phyloP scores from a whole-genome alignment of 768 basidiomycete species.

The Russula compacta region DNA sequence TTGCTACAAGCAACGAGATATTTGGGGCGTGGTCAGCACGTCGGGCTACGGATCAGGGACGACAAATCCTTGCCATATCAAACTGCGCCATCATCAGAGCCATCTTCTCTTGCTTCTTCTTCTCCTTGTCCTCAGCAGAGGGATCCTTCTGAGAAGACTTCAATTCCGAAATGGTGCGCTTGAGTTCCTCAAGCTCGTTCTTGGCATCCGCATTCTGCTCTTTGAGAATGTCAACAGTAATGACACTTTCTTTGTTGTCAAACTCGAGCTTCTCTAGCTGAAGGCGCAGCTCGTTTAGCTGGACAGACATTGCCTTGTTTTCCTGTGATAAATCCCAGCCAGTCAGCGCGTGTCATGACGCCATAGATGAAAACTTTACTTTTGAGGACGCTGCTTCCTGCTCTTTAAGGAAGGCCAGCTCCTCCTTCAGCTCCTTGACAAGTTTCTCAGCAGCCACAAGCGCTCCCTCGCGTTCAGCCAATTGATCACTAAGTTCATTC shows the following conservation, averaged over 20 bases:
- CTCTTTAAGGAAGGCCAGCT: constrained; percentile 83
- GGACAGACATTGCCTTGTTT: constrained; percentile 88
- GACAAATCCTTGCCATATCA: constrained; percentile 59
- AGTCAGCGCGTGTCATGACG: neutral
- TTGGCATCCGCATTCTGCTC: constrained; percentile 88
- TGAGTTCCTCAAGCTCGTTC: constrained; percentile 83
- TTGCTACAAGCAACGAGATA: constrained; percentile 41
- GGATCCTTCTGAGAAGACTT: constrained; percentile 77
- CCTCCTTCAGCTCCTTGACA: constrained; percentile 81
- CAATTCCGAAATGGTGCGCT: constrained; percentile 66
- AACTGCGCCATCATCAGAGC: constrained; percentile 99
- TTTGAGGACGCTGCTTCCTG: constrained; percentile 74
- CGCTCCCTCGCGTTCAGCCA: constrained; percentile 86
- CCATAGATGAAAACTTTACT: constrained; percentile 32
- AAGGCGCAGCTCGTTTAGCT: constrained; percentile 85
- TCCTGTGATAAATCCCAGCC: constrained; percentile 42
- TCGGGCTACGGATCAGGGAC: neutral
- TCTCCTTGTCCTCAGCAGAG: constrained; percentile 94
- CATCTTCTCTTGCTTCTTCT: constrained; percentile 98
- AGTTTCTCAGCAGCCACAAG: constrained; percentile 76
- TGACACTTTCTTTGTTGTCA: constrained; percentile 90
- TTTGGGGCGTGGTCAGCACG: constrained; percentile 7
- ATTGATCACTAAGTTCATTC: constrained; percentile 89
- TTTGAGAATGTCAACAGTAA: constrained; percentile 89
- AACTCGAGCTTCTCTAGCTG: constrained; percentile 90